A percentile compares a stretch with the other conserved stretches of the same genome.
Evolutionary conservation across 345 rosid species (phyloP).

Genomic region (Citropsis articulata): DNA sequence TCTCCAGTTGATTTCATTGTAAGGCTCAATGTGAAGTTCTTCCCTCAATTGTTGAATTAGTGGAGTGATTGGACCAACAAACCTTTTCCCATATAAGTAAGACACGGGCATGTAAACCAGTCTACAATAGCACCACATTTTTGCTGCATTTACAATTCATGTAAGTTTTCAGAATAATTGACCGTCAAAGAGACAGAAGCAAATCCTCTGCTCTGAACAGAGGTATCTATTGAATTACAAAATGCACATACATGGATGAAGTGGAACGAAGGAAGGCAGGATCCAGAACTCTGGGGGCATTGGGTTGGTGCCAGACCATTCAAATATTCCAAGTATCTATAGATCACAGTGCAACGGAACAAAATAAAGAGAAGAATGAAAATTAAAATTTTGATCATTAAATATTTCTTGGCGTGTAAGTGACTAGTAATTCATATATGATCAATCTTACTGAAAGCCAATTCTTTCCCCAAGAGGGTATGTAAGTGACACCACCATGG

Average conservation of each 20-base stretch:
- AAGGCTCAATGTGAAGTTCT: slow-evolving; percentile 29
- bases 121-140: slow-evolving; percentile 40
- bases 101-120: slow-evolving; percentile 41
- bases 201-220: neutral
- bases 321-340: slow-evolving; percentile 34
- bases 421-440: neutral
- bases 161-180: neutral
- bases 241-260: slow-evolving; percentile 29
- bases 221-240: neutral
- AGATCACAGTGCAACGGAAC: neutral
- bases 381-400: neutral
- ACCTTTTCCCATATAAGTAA: slow-evolving; percentile 35
- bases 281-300: slow-evolving; percentile 43
- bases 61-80: slow-evolving; percentile 39
- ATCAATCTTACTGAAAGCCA: slow-evolving; percentile 40
- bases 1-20: slow-evolving; percentile 20
- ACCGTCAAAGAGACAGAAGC: neutral
- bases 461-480: slow-evolving; percentile 52
- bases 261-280: slow-evolving; percentile 29
- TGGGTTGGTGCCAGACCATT: slow-evolving; percentile 33
- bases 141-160: slow-evolving; percentile 19
- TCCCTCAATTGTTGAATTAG: slow-evolving; percentile 28
- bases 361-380: neutral
- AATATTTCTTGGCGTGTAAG: neutral
- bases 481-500: slow-evolving; percentile 40